phyloP scores from a whole-genome alignment of 208 protist genomes.

The Leishmania major region DNA sequence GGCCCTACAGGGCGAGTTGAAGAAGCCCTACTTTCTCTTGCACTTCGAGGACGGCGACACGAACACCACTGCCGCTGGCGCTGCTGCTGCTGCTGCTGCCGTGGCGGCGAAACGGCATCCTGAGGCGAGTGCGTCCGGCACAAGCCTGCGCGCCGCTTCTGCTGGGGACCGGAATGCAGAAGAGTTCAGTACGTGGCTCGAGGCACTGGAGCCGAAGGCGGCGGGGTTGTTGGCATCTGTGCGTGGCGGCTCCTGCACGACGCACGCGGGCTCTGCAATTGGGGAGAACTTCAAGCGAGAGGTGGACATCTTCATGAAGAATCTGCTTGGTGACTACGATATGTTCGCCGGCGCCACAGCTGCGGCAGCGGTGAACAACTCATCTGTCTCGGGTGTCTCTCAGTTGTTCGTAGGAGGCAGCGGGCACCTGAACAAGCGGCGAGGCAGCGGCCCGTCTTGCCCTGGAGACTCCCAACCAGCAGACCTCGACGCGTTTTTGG shows the following conservation, averaged over 20 bases:
- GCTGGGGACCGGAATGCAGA: slow-evolving; percentile 21
- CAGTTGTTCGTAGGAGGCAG: background rate
- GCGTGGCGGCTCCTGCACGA: background rate
- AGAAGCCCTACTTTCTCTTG: slow-evolving; percentile 12
- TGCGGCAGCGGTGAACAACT: background rate
- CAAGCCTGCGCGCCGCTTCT: background rate
- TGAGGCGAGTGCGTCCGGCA: background rate
- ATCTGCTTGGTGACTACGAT: slow-evolving; percentile 30
- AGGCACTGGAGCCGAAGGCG: slow-evolving; percentile 21
- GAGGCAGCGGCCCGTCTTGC: background rate
- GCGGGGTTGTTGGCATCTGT: background rate
- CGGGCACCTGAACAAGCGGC: background rate
- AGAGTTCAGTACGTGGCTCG: slow-evolving; percentile 30
- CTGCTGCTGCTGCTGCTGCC: background rate
- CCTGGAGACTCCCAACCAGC: slow-evolving; percentile 8
- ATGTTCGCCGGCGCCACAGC: background rate
- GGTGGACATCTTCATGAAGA: slow-evolving; percentile 43
- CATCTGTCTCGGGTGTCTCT: background rate
- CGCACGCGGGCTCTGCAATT: background rate
- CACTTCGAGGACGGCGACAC: slow-evolving; percentile 7
- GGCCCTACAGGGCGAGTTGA: slow-evolving; percentile 1
- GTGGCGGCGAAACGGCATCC: background rate
- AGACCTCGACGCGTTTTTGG: slow-evolving; percentile 17
- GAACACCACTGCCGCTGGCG: background rate
- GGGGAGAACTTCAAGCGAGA: slow-evolving; percentile 42